Conservation (phyloP, 805 yeast species). For the Torulaspora microellipsoides region DNA sequence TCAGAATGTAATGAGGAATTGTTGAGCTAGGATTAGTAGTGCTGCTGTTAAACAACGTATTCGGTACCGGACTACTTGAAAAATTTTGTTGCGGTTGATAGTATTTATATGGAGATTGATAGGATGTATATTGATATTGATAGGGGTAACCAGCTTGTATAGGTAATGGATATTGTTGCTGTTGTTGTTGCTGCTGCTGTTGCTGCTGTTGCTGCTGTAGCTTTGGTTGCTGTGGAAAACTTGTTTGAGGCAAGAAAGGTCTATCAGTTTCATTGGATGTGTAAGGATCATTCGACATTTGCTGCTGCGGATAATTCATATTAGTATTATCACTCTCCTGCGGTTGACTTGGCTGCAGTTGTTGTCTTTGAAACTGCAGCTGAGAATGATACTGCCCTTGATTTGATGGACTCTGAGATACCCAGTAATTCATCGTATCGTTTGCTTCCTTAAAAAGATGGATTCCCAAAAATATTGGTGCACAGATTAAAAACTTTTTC, state of each 20-base stretch:
- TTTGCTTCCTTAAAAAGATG: not conserved
- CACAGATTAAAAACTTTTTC: too few relatives aligned
- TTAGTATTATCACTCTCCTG: not conserved
- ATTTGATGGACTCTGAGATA: not conserved
- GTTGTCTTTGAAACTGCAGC: not conserved
- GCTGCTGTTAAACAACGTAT: too few relatives aligned
- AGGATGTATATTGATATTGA: not conserved
- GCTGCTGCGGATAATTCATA: too few relatives aligned
- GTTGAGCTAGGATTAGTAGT: too few relatives aligned
- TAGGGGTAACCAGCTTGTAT: not conserved
- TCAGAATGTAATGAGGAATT: too few relatives aligned
- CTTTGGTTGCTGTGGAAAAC: too few relatives aligned
- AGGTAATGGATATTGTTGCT: not conserved
- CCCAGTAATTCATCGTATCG: not conserved
- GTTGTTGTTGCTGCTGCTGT: not conserved
- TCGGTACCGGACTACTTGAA: too few relatives aligned
- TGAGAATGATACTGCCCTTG: constrained; percentile 5
- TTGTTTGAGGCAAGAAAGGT: too few relatives aligned
- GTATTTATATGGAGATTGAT: not conserved
- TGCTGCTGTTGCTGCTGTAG: not conserved
- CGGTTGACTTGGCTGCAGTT: not conserved
- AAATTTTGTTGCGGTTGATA: not conserved
- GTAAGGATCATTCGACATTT: too few relatives aligned
- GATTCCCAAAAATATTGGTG: too few relatives aligned
- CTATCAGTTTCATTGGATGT: too few relatives aligned